These are phyloP conservation scores for Lasiosphaeriaceae sp. DNA, from an alignment of 495 filamentous ascomycete genomes.

Conservation along the genomic window DNA sequence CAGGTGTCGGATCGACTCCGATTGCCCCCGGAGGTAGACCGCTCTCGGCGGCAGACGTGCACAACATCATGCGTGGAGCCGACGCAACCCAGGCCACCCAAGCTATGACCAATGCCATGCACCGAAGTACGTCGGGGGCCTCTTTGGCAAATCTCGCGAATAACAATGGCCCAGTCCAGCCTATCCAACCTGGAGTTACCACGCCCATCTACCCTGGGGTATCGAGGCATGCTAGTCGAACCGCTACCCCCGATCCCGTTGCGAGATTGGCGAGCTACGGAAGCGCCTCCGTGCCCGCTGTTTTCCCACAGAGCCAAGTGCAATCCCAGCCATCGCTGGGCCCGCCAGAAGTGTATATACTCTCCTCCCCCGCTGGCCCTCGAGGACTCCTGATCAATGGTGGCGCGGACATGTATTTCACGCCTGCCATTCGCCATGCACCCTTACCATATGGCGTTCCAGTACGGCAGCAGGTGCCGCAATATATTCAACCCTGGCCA, in stretches of 20 bases:
- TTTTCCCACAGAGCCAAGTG: slow-evolving; percentile 7
- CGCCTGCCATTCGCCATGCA: slow-evolving; percentile 19
- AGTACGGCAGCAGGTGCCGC: slow-evolving; percentile 1
- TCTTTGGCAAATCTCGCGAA: slow-evolving; percentile 30
- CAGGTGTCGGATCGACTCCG: slow-evolving; percentile 6
- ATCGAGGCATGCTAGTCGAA: slow-evolving; percentile 35
- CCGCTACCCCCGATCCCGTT: slow-evolving; percentile 40
- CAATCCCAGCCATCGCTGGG: slow-evolving; percentile 16
- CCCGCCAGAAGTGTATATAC: slow-evolving; percentile 54
- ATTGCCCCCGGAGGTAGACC: slow-evolving; percentile 12
- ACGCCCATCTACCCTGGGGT: slow-evolving; percentile 32
- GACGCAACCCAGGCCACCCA: slow-evolving; percentile 40
- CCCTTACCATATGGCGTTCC: background rate
- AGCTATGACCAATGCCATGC: slow-evolving; percentile 44
- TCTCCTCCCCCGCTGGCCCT: slow-evolving; percentile 58
- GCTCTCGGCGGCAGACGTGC: slow-evolving; percentile 30
- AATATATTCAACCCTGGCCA: background rate
- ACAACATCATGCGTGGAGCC: slow-evolving; percentile 38
- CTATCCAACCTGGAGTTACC: slow-evolving; percentile 39
- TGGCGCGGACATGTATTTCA: slow-evolving; percentile 41
- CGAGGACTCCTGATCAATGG: slow-evolving; percentile 54
- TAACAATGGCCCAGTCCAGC: slow-evolving; percentile 28
- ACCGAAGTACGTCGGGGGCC: slow-evolving; percentile 42
- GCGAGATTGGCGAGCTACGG: slow-evolving; percentile 20
- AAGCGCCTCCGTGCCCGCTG: background rate